phyloP scores from a whole-genome alignment of 768 basidiomycete species.

The Boletus rubroflammeus region DNA sequence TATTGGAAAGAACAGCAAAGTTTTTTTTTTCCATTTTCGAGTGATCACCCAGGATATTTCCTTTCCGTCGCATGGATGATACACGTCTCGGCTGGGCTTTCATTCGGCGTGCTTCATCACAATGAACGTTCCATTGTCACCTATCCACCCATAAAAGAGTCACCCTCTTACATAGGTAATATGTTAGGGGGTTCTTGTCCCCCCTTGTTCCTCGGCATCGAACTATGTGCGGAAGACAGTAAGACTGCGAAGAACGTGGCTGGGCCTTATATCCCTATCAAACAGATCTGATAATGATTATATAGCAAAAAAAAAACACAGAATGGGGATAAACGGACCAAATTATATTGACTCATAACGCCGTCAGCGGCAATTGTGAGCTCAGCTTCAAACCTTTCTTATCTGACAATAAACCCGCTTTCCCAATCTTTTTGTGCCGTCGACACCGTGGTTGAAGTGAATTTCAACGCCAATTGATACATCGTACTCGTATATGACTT shows the following conservation, averaged over 20 bases:
- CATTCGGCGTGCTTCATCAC: background rate
- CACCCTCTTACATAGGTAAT: constrained; percentile 8
- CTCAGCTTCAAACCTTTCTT: constrained; percentile 9
- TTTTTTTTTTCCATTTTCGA: background rate
- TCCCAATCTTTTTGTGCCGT: constrained; percentile 3
- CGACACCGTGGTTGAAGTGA: constrained; percentile 14
- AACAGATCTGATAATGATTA: background rate
- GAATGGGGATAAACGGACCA: constrained; percentile 16
- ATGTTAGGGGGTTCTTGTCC: constrained; percentile 16
- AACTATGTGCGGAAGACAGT: constrained; percentile 25
- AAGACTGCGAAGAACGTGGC: constrained; percentile 21
- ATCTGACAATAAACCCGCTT: constrained; percentile 14
- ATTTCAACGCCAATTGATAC: constrained; percentile 17
- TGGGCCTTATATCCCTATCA: constrained; percentile 16
- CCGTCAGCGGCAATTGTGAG: constrained; percentile 28
- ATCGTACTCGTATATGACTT: constrained; percentile 19
- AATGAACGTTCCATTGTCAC: constrained; percentile 6
- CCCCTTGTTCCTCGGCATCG: constrained; percentile 14
- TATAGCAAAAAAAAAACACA: background rate
- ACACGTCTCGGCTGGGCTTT: constrained; percentile 10
- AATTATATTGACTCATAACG: constrained; percentile 14
- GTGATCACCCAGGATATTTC: background rate
- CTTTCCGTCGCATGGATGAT: constrained; percentile 15
- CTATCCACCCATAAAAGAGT: constrained; percentile 20
- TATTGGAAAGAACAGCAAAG: background rate